Evolutionary conservation across 2,329 filamentous ascomycete genomes (phyloP).

Genomic region (Moelleriella libera): DNA sequence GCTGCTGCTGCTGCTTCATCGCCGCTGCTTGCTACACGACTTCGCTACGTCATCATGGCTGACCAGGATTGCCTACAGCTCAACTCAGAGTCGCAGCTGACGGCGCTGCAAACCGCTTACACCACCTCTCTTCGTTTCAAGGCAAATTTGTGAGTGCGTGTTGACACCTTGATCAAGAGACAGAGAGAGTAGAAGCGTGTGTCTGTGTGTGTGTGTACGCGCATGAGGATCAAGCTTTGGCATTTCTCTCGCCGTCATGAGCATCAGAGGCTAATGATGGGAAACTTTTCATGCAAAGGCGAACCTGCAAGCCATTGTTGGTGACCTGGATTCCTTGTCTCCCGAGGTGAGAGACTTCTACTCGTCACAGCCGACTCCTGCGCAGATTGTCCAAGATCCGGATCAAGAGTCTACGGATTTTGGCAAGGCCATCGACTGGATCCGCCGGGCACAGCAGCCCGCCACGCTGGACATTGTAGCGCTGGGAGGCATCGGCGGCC

Average conservation of each 20-base stretch:
- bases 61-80: conserved; percentile 27
- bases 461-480: conserved; percentile 51
- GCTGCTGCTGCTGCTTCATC: neutral
- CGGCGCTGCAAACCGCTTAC: conserved; percentile 73
- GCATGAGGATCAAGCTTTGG: no score
- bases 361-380: conserved; percentile 29
- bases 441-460: conserved; percentile 23
- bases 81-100: conserved; percentile 68
- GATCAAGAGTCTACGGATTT: conserved; percentile 90
- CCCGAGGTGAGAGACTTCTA: conserved; percentile 53
- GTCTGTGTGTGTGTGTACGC: no score
- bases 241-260: no score
- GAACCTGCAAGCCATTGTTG: conserved; percentile 61
- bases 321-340: conserved; percentile 77
- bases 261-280: neutral
- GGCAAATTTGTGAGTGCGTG: conserved; percentile 25
- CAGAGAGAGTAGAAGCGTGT: no score
- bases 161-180: neutral
- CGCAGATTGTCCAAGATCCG: conserved; percentile 53
- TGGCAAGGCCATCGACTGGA: conserved; percentile 59
- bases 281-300: conserved; percentile 19
- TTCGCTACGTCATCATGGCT: conserved; percentile 1
- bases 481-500: conserved; percentile 73
- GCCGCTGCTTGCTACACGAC: neutral
- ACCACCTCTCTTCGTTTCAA: conserved; percentile 26